These are phyloP conservation scores for Mucor ambiguus DNA, from an alignment of 371 early-diverging fungal genomes.

Conservation along the genomic window DNA sequence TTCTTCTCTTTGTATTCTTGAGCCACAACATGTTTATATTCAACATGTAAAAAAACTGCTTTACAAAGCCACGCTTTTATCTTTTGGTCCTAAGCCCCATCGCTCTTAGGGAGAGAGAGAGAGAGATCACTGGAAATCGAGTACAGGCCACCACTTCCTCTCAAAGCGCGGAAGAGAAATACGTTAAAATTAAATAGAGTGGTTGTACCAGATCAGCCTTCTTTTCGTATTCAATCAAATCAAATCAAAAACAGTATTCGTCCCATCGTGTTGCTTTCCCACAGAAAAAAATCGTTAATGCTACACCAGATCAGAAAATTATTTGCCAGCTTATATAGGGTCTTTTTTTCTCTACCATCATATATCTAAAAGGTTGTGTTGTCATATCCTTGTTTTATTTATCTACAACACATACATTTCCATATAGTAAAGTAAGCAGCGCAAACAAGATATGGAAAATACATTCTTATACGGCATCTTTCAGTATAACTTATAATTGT, in stretches of 20 bases:
- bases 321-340: not conserved
- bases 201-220: constrained; percentile 1
- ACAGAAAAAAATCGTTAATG: not conserved
- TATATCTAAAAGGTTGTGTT: not conserved
- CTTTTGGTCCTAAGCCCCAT: not conserved
- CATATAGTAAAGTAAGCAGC: not conserved
- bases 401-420: not conserved
- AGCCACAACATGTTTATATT: not conserved
- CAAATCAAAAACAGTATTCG: not conserved
- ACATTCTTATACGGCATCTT: too few species aligned
- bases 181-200: not conserved
- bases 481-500: too few species aligned
- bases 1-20: not conserved
- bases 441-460: too few species aligned
- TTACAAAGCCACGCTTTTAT: not conserved
- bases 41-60: not conserved
- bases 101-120: not conserved
- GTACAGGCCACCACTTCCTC: not conserved
- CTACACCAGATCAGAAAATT: not conserved
- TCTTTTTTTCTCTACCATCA: not conserved
- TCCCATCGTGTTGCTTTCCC: constrained; percentile 2
- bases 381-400: not conserved
- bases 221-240: not conserved
- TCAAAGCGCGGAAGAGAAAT: not conserved
- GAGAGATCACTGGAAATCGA: not conserved